Evolutionary conservation across 2,329 filamentous ascomycete species (phyloP), one percentile per base, ranked within the genome.

Genomic region (Penicillium sp.): DNA sequence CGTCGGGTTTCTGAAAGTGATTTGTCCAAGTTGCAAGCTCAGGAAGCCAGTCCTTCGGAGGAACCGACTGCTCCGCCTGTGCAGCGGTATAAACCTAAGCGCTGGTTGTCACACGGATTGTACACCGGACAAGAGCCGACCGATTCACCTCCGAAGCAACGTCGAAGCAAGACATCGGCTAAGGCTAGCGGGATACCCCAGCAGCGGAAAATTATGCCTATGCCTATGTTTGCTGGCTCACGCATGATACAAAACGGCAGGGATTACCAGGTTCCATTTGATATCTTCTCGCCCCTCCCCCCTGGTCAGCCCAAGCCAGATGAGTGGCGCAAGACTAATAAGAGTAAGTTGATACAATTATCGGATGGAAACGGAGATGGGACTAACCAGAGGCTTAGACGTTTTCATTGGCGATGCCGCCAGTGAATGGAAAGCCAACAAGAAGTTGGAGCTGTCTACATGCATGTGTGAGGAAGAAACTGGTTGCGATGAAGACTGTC

Each of bases 301-400:
- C 84, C 86, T 1, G 90, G 89, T 44, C 89, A 96, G 67, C 89
- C 91, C 22, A 96, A 95, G 72, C 92, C 92, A 0, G 87, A 95
- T 60, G 90, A 95, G 63, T 99, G 92, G 88, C 86, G 86, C 61
- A 92, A 92, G 69, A 87, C 94, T 62, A 92, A 90, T 57, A 94
- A 89, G 73, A 97, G 90, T 95, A 78, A 77, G 87, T 33, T 30
- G 2, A 4, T 24, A 36, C 16, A 2, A 16, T 25, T 50, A n/a
- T 36, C n/a, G 18, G 2, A 9, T 9, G 2, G n/a, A 38, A 22
- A 22, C 10, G 18, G 28, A 51, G 61, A 40, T 43, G 22, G 46
- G 46, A 46, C 74, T 74, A 64, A 77, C 62, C 8, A 16, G 16
- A 20, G n/a, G 43, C 35, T 8, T 59, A 95, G 90, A 97, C 73